Percentiles rank a stretch among this genome's conserved stretches.
These are phyloP conservation scores for Penicillium herquei DNA, from an alignment of 495 filamentous ascomycete genomes.

Conservation along the genomic window DNA sequence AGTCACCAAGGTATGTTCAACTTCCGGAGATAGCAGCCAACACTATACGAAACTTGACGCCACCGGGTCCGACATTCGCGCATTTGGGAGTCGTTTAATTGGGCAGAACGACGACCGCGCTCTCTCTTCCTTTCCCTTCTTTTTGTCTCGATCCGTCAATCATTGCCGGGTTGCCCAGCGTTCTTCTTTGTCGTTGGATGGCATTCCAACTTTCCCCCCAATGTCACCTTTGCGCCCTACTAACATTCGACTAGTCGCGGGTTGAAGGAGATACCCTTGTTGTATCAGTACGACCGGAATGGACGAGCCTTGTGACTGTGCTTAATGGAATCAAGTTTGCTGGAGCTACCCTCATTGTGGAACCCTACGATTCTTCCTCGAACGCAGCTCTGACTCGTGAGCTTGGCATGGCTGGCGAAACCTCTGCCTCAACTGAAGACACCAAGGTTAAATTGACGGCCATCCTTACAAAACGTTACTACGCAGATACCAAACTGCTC, in stretches of 20 bases:
- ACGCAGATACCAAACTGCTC: conserved; percentile 65
- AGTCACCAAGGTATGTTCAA: conserved; percentile 81
- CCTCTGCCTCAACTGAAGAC: conserved; percentile 40
- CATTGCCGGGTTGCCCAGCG: too few species aligned
- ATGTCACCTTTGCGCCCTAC: conserved; percentile 58
- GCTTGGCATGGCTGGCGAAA: conserved; percentile 21
- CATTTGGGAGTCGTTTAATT: neutral
- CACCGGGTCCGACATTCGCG: conserved; percentile 43
- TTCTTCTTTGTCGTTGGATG: conserved; percentile 20
- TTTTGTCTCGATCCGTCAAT: conserved; percentile 5
- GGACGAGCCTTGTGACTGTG: conserved; percentile 57
- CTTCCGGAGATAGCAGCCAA: conserved; percentile 42
- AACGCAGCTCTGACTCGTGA: conserved; percentile 22
- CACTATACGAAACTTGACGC: conserved; percentile 47
- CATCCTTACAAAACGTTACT: conserved; percentile 74
- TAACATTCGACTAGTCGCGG: conserved; percentile 71
- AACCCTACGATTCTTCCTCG: conserved; percentile 30
- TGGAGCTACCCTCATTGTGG: conserved; percentile 56
- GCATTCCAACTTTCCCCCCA: conserved; percentile 41
- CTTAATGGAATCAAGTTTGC: conserved; percentile 66
- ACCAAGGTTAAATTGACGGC: conserved; percentile 45
- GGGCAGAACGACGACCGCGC: conserved; percentile 49
- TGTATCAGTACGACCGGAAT: conserved; percentile 62
- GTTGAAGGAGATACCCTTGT: conserved; percentile 67
- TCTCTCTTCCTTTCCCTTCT: conserved; percentile 35